Evolutionary conservation across 164 flowering plant species (phyloP).

Genomic region (Vitis cinerea): DNA sequence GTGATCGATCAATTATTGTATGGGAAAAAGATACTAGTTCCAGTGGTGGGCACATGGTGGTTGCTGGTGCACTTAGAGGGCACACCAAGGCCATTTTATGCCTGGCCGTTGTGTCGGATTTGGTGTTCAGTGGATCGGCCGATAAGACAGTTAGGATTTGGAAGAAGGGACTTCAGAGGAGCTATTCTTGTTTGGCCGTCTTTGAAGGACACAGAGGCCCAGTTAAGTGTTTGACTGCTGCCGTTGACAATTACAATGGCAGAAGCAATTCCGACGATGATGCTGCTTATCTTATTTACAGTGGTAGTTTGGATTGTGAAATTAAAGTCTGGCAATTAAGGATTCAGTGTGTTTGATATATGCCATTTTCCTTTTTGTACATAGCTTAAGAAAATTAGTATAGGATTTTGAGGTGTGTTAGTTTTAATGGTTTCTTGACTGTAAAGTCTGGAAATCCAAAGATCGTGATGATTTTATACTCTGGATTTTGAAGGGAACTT

Average conservation of each 20-base stretch:
- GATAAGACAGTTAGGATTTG: conserved; percentile 38
- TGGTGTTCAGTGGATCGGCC: conserved; percentile 42
- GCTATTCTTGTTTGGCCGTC: conserved; percentile 31
- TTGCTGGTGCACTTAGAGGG: conserved; percentile 55
- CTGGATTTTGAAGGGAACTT: not conserved
- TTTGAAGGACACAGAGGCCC: conserved; percentile 37
- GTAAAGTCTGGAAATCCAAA: not conserved
- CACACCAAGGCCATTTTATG: conserved; percentile 37
- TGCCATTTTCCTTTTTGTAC: not conserved
- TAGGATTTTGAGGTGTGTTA: not conserved
- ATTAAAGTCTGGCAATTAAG: conserved; percentile 37
- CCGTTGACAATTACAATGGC: conserved; percentile 9
- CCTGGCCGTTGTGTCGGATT: conserved; percentile 24
- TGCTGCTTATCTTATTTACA: conserved; percentile 36
- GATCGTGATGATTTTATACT: not conserved
- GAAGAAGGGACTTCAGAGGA: conserved; percentile 18
- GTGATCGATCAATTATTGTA: conserved; percentile 41
- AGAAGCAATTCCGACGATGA: conserved; percentile 5
- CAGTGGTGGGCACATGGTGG: conserved; percentile 27
- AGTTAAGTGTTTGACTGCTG: conserved; percentile 34
- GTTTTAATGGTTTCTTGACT: not conserved
- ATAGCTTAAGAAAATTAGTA: not conserved
- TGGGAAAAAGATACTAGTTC: conserved; percentile 35
- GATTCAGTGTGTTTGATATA: conserved; percentile 18
- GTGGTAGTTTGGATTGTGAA: conserved; percentile 54